Percentiles rank a stretch among this genome's conserved stretches.
Conservation (phyloP, 345 rosid genomes). For the Conringia planisiliqua region DNA sequence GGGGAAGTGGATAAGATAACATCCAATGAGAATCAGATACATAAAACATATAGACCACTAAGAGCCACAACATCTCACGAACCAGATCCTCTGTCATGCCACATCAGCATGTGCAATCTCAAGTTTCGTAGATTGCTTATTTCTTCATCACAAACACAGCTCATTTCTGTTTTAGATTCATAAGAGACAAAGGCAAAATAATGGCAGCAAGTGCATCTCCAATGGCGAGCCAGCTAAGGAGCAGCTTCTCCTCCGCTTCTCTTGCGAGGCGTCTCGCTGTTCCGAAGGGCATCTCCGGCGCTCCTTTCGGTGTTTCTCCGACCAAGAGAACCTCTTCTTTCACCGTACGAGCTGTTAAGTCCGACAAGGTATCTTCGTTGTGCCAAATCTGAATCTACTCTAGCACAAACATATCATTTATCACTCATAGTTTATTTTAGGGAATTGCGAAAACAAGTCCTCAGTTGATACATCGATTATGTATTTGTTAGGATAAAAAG, state of each 20-base stretch:
- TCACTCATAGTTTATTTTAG: not conserved
- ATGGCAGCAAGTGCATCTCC: conserved; percentile 74
- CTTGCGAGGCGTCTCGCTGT: conserved; percentile 37
- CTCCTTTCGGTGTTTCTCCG: conserved; percentile 55
- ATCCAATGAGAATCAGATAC: conserved; percentile 28
- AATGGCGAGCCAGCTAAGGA: conserved; percentile 82
- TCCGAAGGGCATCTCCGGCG: conserved; percentile 64
- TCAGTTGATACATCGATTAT: too few relatives aligned
- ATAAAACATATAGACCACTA: not conserved
- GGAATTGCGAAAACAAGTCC: too few relatives aligned
- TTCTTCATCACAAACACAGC: conserved; percentile 17
- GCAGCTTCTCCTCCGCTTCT: conserved; percentile 67
- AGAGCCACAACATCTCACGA: conserved; percentile 21
- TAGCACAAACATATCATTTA: not conserved
- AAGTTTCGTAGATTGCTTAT: conserved; percentile 17
- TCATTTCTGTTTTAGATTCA: not conserved
- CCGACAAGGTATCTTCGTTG: conserved; percentile 54
- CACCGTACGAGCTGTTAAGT: conserved; percentile 68
- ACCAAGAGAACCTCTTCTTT: conserved; percentile 50
- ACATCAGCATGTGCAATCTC: conserved; percentile 32
- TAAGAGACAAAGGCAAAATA: not conserved
- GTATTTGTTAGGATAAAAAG: not conserved
- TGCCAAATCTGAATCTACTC: not conserved
- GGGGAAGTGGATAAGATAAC: conserved; percentile 31
- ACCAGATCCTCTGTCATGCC: conserved; percentile 26